Evolutionary conservation across 306 rosid species (phyloP), one percentile per base, ranked within the genome.

Genomic region (Acacia melanoxylon): DNA sequence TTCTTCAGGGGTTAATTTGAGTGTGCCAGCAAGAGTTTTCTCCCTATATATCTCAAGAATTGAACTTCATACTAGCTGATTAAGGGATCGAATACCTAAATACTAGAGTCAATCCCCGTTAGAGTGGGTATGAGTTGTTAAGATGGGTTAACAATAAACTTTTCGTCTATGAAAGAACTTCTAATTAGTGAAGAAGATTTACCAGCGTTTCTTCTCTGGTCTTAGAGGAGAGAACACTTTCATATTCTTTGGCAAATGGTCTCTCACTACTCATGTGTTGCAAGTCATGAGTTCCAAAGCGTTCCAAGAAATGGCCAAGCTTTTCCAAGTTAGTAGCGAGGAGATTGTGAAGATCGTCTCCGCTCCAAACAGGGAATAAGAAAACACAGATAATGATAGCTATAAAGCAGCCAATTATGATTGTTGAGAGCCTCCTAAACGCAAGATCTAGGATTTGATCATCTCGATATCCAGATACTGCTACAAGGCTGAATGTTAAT

Each of bases 361-460:
- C 94, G 19, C 86, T 90, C 94, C 94, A 91, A 2, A 85, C 92
- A 7, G 94, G 94, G 20, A 72, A 86, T 65, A 91, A 72, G n/a
- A 82, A 65, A 52, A 87, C 77, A 61, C 88, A 82, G n/a, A 91
- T 68, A 12, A 85, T 44, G 8, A 89, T 83, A 79, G 91, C 85
- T n/a, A 79, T 51, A 31, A 22, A 76, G 42, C 87, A 78, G 59
- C 94, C 94, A 24, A 86, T 54, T 59, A 87, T 37, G 25, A 86
- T 84, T 20, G 92, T 89, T 5, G 83, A 77, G 27, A 89, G 20
- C 83, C 92, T 86, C 67, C 48, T 87, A 4, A 61, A 67, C 6
- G 89, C 87, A 72, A 89, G 24, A 33, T 78, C 79, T 14, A 84
- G 51, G 16, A 86, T 80, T 62, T 91, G 83, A 48, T 85, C 87